Conservation (phyloP, 805 yeast species). For the Sugiyamaella americana region DNA sequence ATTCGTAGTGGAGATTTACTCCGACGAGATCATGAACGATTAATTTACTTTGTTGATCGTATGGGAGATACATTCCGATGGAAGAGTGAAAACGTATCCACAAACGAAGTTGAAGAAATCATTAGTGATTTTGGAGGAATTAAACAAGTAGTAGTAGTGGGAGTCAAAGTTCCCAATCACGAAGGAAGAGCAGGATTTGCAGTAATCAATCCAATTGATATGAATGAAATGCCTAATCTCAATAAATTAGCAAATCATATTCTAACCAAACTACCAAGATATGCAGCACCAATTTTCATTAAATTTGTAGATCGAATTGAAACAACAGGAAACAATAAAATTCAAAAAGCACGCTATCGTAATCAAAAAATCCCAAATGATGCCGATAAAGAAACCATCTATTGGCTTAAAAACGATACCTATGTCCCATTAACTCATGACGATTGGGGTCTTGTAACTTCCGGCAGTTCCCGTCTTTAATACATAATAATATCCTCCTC, state of each 20-base stretch:
- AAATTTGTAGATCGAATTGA: slow-evolving; percentile 59
- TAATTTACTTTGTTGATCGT: slow-evolving; percentile 81
- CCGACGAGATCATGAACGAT: slow-evolving; percentile 57
- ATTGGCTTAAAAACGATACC: slow-evolving; percentile 55
- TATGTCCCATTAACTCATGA: slow-evolving; percentile 53
- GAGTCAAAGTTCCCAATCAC: slow-evolving; percentile 79
- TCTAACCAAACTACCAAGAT: slow-evolving; percentile 56
- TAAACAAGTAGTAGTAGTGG: slow-evolving; percentile 70
- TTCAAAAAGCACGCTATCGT: slow-evolving; percentile 59
- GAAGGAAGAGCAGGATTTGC: slow-evolving; percentile 96
- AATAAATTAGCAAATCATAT: slow-evolving; percentile 35
- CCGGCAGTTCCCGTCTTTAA: slow-evolving; percentile 29
- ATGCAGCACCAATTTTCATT: slow-evolving; percentile 79
- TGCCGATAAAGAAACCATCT: slow-evolving; percentile 46
- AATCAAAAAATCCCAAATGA: slow-evolving; percentile 32
- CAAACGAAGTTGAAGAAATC: slow-evolving; percentile 82
- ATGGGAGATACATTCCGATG: slow-evolving; percentile 94
- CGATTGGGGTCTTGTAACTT: slow-evolving; percentile 44
- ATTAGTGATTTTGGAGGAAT: slow-evolving; percentile 33
- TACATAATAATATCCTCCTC: not conserved
- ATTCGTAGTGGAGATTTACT: slow-evolving; percentile 83
- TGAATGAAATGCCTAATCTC: slow-evolving; percentile 33
- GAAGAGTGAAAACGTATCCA: slow-evolving; percentile 93
- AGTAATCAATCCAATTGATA: slow-evolving; percentile 48
- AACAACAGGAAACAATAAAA: slow-evolving; percentile 76